A percentile compares a stretch with the other conserved stretches of the same genome.
Conservation (phyloP, 441 rosid genomes). For the Brassica hybrid region DNA sequence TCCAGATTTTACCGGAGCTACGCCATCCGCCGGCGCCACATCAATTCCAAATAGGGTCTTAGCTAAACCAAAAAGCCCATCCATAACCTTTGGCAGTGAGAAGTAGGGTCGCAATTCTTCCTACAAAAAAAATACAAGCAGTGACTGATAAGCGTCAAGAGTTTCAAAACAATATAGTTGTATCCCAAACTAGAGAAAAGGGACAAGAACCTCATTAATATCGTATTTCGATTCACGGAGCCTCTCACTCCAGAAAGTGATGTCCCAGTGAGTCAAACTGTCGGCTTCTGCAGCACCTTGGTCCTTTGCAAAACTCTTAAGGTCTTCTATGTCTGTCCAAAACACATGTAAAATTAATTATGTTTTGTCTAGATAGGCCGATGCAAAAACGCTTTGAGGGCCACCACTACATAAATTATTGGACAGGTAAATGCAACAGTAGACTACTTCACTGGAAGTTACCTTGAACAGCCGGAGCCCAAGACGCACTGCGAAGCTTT, state of each 20-base stretch:
- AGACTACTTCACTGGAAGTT: conserved; percentile 12
- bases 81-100: conserved; percentile 89
- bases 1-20: conserved; percentile 65
- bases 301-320: conserved; percentile 65
- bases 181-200: conserved; percentile 1
- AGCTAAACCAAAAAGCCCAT: conserved; percentile 77
- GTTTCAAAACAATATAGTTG: conserved; percentile 23
- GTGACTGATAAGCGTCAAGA: conserved; percentile 14
- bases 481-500: conserved; percentile 79
- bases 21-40: conserved; percentile 79
- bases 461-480: conserved; percentile 93
- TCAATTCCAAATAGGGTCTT: conserved; percentile 73
- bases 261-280: conserved; percentile 83
- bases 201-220: conserved; percentile 72
- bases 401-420: background rate
- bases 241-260: conserved; percentile 89
- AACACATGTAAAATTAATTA: conserved; percentile 16
- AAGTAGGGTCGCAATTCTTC: conserved; percentile 89
- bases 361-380: background rate
- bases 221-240: conserved; percentile 89
- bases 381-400: conserved; percentile 10
- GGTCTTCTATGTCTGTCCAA: conserved; percentile 72
- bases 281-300: conserved; percentile 79
- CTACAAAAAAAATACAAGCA: conserved; percentile 43
- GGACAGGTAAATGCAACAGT: conserved; percentile 10